Percentiles rank a stretch among this genome's conserved stretches.
Conservation (phyloP, 768 basidiomycete genomes). For the Fomitopsis pulvina region DNA sequence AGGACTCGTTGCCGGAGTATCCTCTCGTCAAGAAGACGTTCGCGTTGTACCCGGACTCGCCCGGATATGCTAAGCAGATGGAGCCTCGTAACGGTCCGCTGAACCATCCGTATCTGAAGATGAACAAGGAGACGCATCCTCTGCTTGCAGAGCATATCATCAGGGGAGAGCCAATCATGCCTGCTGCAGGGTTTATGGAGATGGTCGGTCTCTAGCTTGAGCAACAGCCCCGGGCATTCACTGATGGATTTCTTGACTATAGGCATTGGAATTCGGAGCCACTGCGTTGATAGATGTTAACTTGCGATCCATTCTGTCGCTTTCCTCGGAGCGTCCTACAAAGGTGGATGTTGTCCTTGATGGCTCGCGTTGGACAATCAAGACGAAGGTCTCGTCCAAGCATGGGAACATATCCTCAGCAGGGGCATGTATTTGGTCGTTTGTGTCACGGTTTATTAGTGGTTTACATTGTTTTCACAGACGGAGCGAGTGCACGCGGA, state of each 20-base stretch:
- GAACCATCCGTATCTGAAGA: conserved; percentile 27
- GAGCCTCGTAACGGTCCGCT: conserved; percentile 28
- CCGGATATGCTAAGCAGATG: conserved; percentile 16
- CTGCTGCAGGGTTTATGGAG: conserved; percentile 36
- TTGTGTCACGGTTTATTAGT: not conserved
- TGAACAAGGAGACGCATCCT: conserved; percentile 33
- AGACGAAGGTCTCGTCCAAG: not conserved
- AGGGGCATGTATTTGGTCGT: not conserved
- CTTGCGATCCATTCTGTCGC: conserved; percentile 18
- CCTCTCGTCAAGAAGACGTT: conserved; percentile 25
- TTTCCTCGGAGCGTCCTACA: conserved; percentile 17
- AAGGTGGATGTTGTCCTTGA: conserved; percentile 15
- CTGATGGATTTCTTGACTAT: not conserved
- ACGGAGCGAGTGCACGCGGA: not conserved
- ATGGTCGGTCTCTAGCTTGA: conserved; percentile 22
- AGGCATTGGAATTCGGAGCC: conserved; percentile 33
- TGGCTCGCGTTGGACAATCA: conserved; percentile 22
- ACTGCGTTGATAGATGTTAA: conserved; percentile 19
- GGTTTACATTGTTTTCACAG: not conserved
- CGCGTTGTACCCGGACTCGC: conserved; percentile 15
- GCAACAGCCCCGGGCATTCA: not conserved
- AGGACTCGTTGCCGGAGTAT: conserved; percentile 14
- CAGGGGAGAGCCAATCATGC: conserved; percentile 38
- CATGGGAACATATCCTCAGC: not conserved
- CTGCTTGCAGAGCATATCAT: conserved; percentile 39